These are phyloP conservation scores for Ceratorhiza oryzae-sativae DNA, from an alignment of 1,284 basidiomycete species.

Conservation along the genomic window DNA sequence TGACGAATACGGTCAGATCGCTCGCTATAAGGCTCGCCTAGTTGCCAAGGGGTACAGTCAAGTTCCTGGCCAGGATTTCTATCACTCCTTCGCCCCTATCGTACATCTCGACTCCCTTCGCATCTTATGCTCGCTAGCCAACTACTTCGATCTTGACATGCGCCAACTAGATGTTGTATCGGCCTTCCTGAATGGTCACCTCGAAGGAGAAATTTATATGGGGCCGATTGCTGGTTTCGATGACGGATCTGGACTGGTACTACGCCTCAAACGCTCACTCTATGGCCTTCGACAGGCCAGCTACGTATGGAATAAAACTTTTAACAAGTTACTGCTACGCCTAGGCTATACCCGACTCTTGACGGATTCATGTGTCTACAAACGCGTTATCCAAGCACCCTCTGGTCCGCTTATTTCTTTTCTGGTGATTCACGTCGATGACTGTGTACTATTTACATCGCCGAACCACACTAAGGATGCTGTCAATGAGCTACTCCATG, in stretches of 20 bases:
- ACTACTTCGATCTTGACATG: constrained; percentile 45
- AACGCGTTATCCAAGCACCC: background rate
- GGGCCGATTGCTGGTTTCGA: constrained; percentile 49
- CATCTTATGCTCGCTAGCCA: constrained; percentile 47
- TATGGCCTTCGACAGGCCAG: constrained; percentile 48
- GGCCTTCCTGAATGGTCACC: constrained; percentile 45
- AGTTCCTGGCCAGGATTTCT: constrained; percentile 47
- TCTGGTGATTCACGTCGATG: constrained; percentile 27
- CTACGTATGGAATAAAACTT: constrained; percentile 33
- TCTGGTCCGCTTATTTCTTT: background rate
- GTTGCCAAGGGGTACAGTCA: constrained; percentile 54
- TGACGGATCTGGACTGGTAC: constrained; percentile 22
- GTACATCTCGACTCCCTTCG: constrained; percentile 47
- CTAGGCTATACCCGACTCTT: background rate
- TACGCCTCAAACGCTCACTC: constrained; percentile 42
- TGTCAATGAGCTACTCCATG: background rate
- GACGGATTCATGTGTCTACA: constrained; percentile 13
- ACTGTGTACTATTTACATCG: constrained; percentile 3
- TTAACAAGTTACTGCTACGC: background rate
- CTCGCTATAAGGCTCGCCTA: constrained; percentile 50
- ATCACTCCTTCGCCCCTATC: constrained; percentile 50
- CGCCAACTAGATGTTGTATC: constrained; percentile 52
- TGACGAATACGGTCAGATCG: constrained; percentile 46
- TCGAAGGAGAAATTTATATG: constrained; percentile 56
- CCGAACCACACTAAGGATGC: background rate